Percentiles rank a stretch among this genome's conserved stretches.
Evolutionary conservation across 2,329 filamentous ascomycete species (phyloP).

Genomic region (Plectosphaerella cucumerina): DNA sequence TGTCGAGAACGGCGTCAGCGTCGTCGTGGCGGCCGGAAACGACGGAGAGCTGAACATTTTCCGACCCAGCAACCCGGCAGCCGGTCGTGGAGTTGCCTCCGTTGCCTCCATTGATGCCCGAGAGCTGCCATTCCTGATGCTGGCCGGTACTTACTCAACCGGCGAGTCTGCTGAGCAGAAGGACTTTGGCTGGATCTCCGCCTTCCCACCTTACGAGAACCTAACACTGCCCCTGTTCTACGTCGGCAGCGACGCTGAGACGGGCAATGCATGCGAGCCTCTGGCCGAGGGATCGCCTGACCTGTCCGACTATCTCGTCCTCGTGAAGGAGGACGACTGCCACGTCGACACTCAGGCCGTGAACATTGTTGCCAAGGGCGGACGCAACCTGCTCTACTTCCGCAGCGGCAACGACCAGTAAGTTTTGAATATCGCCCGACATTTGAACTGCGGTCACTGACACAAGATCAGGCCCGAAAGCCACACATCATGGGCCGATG

Average conservation of each 20-base stretch:
- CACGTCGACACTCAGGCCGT: constrained; percentile 27
- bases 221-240: constrained; percentile 5
- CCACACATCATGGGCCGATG: constrained; percentile 1
- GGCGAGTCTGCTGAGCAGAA: constrained; percentile 4
- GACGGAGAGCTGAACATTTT: constrained; percentile 17
- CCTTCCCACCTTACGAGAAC: constrained; percentile 4
- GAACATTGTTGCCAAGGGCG: constrained; percentile 36
- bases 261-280: constrained; percentile 29
- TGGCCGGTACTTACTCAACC: constrained; percentile 9
- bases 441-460: not conserved
- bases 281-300: constrained; percentile 30
- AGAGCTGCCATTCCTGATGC: constrained; percentile 11
- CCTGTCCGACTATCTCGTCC: constrained; percentile 33
- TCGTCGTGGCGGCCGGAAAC: constrained; percentile 22
- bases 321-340: constrained; percentile 33
- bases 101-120: constrained; percentile 19
- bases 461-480: not conserved
- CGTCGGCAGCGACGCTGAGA: not conserved
- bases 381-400: constrained; percentile 36
- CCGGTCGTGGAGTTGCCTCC: constrained; percentile 17
- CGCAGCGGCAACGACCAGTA: constrained; percentile 10
- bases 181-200: constrained; percentile 10
- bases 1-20: constrained; percentile 21
- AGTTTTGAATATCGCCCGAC: not conserved
- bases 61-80: constrained; percentile 16